phyloP scores from a whole-genome alignment of 257 asterid species.

The Schizonepeta tenuifolia region DNA sequence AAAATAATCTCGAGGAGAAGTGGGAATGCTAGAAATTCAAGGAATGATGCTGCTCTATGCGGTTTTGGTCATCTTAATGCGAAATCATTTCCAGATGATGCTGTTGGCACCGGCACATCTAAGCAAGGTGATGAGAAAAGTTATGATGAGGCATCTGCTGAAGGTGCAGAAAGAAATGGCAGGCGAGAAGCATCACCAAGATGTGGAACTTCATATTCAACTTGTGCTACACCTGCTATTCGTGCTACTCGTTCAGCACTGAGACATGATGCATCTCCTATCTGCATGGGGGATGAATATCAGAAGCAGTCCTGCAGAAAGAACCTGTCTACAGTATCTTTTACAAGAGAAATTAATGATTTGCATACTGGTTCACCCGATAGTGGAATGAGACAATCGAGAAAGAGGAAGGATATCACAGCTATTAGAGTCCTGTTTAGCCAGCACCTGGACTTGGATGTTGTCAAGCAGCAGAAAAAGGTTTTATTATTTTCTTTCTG shows the following conservation, averaged over 20 bases:
- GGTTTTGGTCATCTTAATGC: conserved; percentile 31
- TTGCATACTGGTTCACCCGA: conserved; percentile 39
- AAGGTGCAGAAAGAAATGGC: conserved; percentile 38
- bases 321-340: conserved; percentile 49
- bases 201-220: conserved; percentile 37
- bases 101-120: conserved; percentile 30
- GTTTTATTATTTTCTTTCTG: conserved; percentile 40
- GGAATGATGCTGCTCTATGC: conserved; percentile 28
- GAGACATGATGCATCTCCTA: conserved; percentile 64
- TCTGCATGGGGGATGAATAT: conserved; percentile 97
- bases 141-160: conserved; percentile 36
- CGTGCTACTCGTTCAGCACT: conserved; percentile 42
- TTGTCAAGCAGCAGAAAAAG: conserved; percentile 80
- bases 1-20: not conserved
- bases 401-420: conserved; percentile 81
- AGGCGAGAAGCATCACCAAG: conserved; percentile 50
- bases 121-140: conserved; percentile 36
- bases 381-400: conserved; percentile 48
- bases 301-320: conserved; percentile 69
- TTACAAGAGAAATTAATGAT: conserved; percentile 58
- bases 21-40: conserved; percentile 24
- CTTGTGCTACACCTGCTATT: conserved; percentile 59
- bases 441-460: conserved; percentile 81
- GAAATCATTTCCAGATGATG: conserved; percentile 25
- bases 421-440: conserved; percentile 80